Percentiles rank a stretch among this genome's conserved stretches.
Evolutionary conservation across 495 filamentous ascomycete species (phyloP).

Genomic region (Aspergillus sparsus): DNA sequence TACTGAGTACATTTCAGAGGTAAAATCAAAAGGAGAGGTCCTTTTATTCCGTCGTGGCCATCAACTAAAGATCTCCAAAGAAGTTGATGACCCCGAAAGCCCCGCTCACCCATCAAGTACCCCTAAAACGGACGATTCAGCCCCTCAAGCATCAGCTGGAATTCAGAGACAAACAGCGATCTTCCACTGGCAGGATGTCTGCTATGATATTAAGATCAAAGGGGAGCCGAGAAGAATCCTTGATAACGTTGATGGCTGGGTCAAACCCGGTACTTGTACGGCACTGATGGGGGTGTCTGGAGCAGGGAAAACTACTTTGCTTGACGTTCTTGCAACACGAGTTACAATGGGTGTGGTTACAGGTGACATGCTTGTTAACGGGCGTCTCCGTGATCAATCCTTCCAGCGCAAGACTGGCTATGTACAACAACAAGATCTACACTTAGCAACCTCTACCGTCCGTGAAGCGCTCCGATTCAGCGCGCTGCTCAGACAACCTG

Average conservation of each 20-base stretch:
- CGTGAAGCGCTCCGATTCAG: constrained; percentile 80
- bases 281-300: constrained; percentile 65
- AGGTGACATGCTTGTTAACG: constrained; percentile 56
- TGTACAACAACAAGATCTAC: constrained; percentile 91
- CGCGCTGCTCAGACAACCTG: constrained; percentile 81
- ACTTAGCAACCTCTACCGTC: constrained; percentile 81
- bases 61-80: constrained; percentile 20
- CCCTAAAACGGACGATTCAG: constrained; percentile 33
- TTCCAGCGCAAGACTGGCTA: constrained; percentile 94
- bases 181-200: constrained; percentile 74
- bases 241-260: constrained; percentile 66
- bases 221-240: constrained; percentile 58
- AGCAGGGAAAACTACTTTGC: constrained; percentile 66
- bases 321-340: constrained; percentile 60
- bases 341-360: constrained; percentile 51
- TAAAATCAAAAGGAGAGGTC: constrained; percentile 35
- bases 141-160: constrained; percentile 38
- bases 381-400: constrained; percentile 58
- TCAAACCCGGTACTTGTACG: constrained; percentile 69
- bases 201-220: constrained; percentile 67
- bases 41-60: constrained; percentile 39
- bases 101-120: constrained; percentile 45
- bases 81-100: constrained; percentile 11
- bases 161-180: constrained; percentile 54
- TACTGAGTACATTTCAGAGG: constrained; percentile 38